These are phyloP conservation scores for Lanmaoa pseudosensibilis DNA, from an alignment of 768 basidiomycete species.

Conservation along the genomic window DNA sequence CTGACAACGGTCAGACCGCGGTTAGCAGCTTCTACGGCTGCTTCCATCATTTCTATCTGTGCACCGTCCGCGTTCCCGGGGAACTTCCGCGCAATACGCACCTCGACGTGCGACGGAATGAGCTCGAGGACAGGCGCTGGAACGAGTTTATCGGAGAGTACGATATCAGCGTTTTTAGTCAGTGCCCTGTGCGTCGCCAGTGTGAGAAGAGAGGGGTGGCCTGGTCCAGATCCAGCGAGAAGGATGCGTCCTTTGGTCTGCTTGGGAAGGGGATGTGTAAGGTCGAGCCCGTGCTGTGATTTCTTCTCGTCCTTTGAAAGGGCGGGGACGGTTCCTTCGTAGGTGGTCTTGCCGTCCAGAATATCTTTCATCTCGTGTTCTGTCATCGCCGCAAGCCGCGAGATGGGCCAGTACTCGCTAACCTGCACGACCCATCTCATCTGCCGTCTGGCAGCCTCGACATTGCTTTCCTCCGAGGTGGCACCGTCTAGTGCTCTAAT, in stretches of 20 bases:
- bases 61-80: slow-evolving; percentile 96
- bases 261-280: slow-evolving; percentile 18
- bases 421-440: slow-evolving; percentile 96
- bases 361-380: slow-evolving; percentile 66
- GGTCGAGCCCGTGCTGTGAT: slow-evolving; percentile 33
- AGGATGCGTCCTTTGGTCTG: slow-evolving; percentile 64
- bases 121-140: slow-evolving; percentile 83
- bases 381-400: slow-evolving; percentile 69
- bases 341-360: slow-evolving; percentile 40
- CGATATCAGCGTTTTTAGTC: slow-evolving; percentile 77
- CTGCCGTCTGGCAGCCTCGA: slow-evolving; percentile 56
- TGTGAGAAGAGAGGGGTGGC: slow-evolving; percentile 91
- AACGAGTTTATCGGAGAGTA: slow-evolving; percentile 96
- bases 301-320: slow-evolving; percentile 35
- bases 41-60: slow-evolving; percentile 92
- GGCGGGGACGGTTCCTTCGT: slow-evolving; percentile 5
- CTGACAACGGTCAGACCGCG: slow-evolving; percentile 85
- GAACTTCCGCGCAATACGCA: slow-evolving; percentile 94
- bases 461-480: slow-evolving; percentile 35
- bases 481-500: slow-evolving; percentile 17
- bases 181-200: slow-evolving; percentile 80
- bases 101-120: slow-evolving; percentile 68
- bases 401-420: slow-evolving; percentile 93
- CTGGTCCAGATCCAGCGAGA: slow-evolving; percentile 93
- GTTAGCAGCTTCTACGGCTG: slow-evolving; percentile 79